These are phyloP conservation scores for Marsdenia floribunda DNA, from an alignment of 257 asterid species.

Conservation along the genomic window DNA sequence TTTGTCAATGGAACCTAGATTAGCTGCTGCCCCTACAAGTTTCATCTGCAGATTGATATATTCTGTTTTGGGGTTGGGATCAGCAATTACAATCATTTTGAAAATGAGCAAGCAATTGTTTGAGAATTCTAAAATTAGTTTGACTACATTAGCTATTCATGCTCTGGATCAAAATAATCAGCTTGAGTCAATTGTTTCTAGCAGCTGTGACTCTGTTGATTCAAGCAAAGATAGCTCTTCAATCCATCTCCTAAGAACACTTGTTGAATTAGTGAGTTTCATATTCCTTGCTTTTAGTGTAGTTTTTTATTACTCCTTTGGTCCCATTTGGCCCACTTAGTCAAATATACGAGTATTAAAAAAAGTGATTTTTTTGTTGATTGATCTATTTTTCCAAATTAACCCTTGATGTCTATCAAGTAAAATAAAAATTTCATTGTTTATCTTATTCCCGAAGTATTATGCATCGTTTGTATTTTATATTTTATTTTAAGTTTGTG, in stretches of 20 bases:
- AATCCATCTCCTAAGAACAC: conserved; percentile 62
- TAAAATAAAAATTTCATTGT: no score
- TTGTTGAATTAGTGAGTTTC: conserved; percentile 75
- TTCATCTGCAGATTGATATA: conserved; percentile 72
- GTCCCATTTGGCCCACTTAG: no score
- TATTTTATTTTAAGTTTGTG: no score
- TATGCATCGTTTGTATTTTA: no score
- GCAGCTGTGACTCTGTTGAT: conserved; percentile 50
- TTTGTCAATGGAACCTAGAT: conserved; percentile 57
- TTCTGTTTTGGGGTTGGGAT: conserved; percentile 64
- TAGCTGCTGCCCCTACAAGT: conserved; percentile 58
- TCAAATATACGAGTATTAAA: no score
- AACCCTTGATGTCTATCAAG: no score
- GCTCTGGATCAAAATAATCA: conserved; percentile 58
- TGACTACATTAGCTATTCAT: conserved; percentile 68
- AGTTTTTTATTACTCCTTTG: not conserved
- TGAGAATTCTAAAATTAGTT: conserved; percentile 60
- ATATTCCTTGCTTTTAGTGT: conserved; percentile 10
- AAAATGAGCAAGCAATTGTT: conserved; percentile 74
- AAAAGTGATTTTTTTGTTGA: no score
- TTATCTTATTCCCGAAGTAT: no score
- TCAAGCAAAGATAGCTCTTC: conserved; percentile 53
- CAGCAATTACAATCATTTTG: conserved; percentile 61
- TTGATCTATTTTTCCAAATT: no score
- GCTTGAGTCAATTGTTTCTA: conserved; percentile 71